These are phyloP conservation scores for Penicillium steckii DNA, from an alignment of 495 filamentous ascomycete genomes.

Conservation along the genomic window DNA sequence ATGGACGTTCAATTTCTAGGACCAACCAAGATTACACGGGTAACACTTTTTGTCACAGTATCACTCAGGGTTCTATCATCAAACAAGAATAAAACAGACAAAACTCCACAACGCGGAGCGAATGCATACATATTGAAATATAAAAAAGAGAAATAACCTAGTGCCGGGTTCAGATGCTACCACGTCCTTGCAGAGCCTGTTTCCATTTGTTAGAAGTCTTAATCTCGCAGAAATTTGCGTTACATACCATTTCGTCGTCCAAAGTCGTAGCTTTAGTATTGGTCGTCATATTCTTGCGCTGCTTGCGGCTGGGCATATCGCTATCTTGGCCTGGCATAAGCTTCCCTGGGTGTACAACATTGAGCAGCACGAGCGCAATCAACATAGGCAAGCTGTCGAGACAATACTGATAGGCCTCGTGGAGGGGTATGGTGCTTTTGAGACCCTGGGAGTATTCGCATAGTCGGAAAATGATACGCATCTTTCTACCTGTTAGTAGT, in stretches of 20 bases:
- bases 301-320: constrained; percentile 24
- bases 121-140: neutral
- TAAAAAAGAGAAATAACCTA: too few relatives aligned
- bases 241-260: constrained; percentile 2
- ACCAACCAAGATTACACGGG: too few relatives aligned
- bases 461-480: constrained; percentile 58
- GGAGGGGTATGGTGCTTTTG: constrained; percentile 19
- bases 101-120: neutral
- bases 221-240: neutral
- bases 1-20: too few relatives aligned
- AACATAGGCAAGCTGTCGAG: constrained; percentile 61
- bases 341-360: constrained; percentile 50
- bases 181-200: neutral
- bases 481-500: constrained; percentile 1
- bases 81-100: neutral
- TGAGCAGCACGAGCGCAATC: constrained; percentile 43
- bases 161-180: neutral
- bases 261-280: neutral
- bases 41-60: too few relatives aligned
- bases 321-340: constrained; percentile 44
- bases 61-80: neutral
- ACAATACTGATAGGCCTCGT: constrained; percentile 55
- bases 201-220: neutral
- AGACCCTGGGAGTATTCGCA: constrained; percentile 51
- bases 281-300: constrained; percentile 2